These are phyloP conservation scores for Trichomonascaceae sp. DNA, from an alignment of 1,139 yeast genomes.

Conservation along the genomic window DNA sequence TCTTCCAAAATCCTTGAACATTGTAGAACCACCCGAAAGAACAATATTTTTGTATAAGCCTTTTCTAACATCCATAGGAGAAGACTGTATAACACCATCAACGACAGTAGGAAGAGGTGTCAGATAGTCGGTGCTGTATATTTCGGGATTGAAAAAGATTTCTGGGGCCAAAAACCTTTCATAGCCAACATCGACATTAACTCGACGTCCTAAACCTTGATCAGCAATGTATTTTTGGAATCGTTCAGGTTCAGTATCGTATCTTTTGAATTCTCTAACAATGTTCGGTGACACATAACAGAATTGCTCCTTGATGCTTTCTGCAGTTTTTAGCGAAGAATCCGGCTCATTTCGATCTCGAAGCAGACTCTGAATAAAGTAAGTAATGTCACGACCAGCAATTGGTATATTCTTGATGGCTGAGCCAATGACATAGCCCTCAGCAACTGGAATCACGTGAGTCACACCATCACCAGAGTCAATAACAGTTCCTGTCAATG, in stretches of 20 bases:
- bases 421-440: conserved; percentile 96
- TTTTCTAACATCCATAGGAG: conserved; percentile 97
- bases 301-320: conserved; percentile 89
- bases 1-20: conserved; percentile 98
- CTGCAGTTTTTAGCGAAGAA: conserved; percentile 92
- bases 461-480: conserved; percentile 98
- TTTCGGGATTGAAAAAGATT: conserved; percentile 96
- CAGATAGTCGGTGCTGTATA: conserved; percentile 87
- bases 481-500: conserved; percentile 95
- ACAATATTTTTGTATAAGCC: conserved; percentile 94
- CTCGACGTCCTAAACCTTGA: conserved; percentile 59
- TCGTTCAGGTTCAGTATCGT: conserved; percentile 80
- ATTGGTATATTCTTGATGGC: conserved; percentile 96
- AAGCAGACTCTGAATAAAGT: conserved; percentile 83
- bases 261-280: conserved; percentile 90
- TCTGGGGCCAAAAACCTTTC: conserved; percentile 98
- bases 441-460: conserved; percentile 98
- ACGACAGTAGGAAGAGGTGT: conserved; percentile 95
- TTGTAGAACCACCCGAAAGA: conserved; percentile 92
- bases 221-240: conserved; percentile 92
- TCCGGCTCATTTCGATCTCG: conserved; percentile 97
- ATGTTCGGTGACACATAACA: conserved; percentile 98
- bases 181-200: conserved; percentile 86
- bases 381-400: conserved; percentile 97
- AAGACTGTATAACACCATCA: conserved; percentile 88